Evolutionary conservation across 2,329 filamentous ascomycete species (phyloP), one percentile per base, ranked within the genome.

Genomic region (Hirsutella thompsonii): DNA sequence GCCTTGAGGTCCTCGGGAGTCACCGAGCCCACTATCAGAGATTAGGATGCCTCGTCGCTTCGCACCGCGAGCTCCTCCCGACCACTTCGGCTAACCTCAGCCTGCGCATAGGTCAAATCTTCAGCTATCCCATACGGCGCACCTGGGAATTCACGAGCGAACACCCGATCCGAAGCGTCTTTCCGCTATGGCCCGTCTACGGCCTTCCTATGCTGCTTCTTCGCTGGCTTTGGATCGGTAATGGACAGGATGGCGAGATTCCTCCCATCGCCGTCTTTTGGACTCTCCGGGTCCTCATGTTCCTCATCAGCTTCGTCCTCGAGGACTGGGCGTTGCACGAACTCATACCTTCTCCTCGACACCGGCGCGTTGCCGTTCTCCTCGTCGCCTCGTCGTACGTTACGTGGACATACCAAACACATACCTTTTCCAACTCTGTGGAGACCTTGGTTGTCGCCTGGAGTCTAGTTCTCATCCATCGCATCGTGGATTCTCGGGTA

Each of bases 301-400:
- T 96, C 64, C 67, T 87, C 40, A 70, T 94, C 57, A 95, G 89
- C 68, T 94, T 98, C 61, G 88, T 98, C 41, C 73, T 98, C 46
- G 88, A 95, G 63, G 92, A 98, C 66, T 96, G 92, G 90, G 92
- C 92, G 10, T 76, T 98, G 44, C 80, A 94, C 66, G 92, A 98
- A 61, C 71, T 96, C 47, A 80, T 95, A 42, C 78, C 80, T 46
- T 83, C 82, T 32, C 79, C 79, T 47, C 79, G 80, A 45, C 70
- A 76, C 53, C 80, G 87, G 47, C 76, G 76, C 51, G 68, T 82
- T 42, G 86, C 88, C 9, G 76, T 93, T 36, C 69, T 93, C 36
- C 72, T 98, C 43, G 83, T 95, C 45, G 88, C 90, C 36, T 96
- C 90, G 21, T 95, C 88, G 20, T 98, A 96, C 63, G 90, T 95